Percentiles rank a stretch among this genome's conserved stretches.
These are phyloP conservation scores for Pythium phragmiticola DNA, from an alignment of 352 stramenopile species.

Conservation along the genomic window DNA sequence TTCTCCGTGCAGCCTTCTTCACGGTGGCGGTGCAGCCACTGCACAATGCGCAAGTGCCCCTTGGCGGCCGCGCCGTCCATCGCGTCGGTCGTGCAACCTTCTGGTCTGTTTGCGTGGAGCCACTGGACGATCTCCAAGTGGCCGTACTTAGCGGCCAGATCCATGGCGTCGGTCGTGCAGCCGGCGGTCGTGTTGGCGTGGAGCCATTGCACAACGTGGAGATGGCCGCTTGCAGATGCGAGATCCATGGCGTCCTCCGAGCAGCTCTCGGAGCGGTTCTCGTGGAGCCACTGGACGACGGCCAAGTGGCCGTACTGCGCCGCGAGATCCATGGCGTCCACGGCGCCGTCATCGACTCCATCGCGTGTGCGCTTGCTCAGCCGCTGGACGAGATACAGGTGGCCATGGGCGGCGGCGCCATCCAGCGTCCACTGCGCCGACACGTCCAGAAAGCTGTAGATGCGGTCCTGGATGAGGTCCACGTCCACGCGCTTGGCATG, in stretches of 20 bases:
- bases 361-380: conserved; percentile 10
- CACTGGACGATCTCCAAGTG: conserved; percentile 33
- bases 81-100: conserved; percentile 27
- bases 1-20: conserved; percentile 43
- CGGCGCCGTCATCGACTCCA: not conserved
- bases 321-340: conserved; percentile 5
- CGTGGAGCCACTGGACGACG: conserved; percentile 59
- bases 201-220: conserved; percentile 29
- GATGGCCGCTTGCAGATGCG: conserved; percentile 28
- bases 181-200: conserved; percentile 20
- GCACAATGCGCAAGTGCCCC: conserved; percentile 30
- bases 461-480: conserved; percentile 20
- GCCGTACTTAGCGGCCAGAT: conserved; percentile 31
- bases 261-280: conserved; percentile 53
- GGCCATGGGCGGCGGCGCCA: conserved; percentile 19
- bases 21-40: conserved; percentile 35
- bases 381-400: conserved; percentile 21
- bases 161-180: conserved; percentile 34
- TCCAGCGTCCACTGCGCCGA: conserved; percentile 21
- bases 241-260: conserved; percentile 36
- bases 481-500: conserved; percentile 10
- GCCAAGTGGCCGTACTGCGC: not conserved
- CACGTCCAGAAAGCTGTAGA: conserved; percentile 24
- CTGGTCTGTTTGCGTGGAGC: conserved; percentile 24
- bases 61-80: conserved; percentile 33